Conservation (phyloP, 768 basidiomycete genomes). For the Tricholoma bakamatsutake region DNA sequence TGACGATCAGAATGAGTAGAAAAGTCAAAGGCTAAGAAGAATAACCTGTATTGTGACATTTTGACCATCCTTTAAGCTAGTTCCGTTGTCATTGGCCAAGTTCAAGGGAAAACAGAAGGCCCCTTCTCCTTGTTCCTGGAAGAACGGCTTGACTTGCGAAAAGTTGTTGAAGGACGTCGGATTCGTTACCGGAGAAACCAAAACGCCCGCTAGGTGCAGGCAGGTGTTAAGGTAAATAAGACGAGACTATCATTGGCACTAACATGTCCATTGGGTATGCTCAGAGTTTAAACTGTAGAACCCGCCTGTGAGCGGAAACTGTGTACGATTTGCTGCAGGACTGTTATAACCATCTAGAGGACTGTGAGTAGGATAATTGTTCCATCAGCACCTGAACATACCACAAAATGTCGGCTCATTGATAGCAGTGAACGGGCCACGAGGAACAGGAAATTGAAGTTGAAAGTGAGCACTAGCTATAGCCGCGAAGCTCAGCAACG, state of each 20-base stretch:
- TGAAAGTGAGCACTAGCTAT: conserved; percentile 71
- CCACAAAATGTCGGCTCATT: conserved; percentile 65
- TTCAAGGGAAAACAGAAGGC: conserved; percentile 63
- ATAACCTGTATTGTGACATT: conserved; percentile 66
- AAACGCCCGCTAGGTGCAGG: conserved; percentile 37
- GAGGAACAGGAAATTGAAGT: conserved; percentile 65
- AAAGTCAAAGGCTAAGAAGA: background rate
- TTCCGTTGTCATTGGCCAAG: conserved; percentile 39
- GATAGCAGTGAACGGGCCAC: conserved; percentile 62
- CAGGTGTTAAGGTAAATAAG: background rate
- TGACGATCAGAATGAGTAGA: background rate
- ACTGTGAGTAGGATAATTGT: background rate
- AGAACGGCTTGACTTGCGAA: conserved; percentile 43
- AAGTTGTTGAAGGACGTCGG: conserved; percentile 66
- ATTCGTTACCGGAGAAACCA: conserved; percentile 49
- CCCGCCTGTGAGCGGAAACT: conserved; percentile 63
- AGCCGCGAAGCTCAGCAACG: conserved; percentile 33
- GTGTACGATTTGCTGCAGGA: conserved; percentile 49
- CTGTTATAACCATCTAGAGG: conserved; percentile 56
- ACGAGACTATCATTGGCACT: conserved; percentile 11
- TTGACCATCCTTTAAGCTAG: conserved; percentile 52
- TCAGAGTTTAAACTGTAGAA: conserved; percentile 61
- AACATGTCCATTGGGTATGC: conserved; percentile 58
- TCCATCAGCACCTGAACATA: conserved; percentile 22
- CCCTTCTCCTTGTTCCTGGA: conserved; percentile 51